Base-by-base conservation (phyloP, 192 early-diverging fungal species). In the Jimgerdemannia lactiflua region DNA sequence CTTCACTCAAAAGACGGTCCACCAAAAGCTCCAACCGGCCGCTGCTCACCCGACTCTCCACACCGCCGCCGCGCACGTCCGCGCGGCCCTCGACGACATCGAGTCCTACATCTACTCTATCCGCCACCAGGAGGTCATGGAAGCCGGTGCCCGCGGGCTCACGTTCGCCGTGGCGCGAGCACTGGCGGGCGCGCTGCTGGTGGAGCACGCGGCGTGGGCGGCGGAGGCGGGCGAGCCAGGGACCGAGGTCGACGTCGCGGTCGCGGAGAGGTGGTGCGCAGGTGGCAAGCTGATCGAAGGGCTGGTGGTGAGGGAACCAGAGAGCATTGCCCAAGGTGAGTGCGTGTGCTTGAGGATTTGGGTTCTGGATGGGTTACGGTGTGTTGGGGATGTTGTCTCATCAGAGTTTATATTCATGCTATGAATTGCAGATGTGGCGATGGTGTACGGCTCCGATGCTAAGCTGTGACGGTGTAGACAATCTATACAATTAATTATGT, bases 141-240 rank as follows among this genome's bases (percentile, higher is more conserved):
- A 89, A 68, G 78, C 83, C 0, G 78, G 75, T 41, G 86, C 86
- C 17, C 85, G 88, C 10, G 78, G 80, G 3, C 74, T 89, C 42
- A 83, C 83, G 0, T 84, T 89, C 64, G 80, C 88, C 1, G 79
- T 89, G 73, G 88, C 82, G 4, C 76, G 79, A 65, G 75, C 79
- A 14, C 65, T 89, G 42, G 80, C 81, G 7, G 88, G 81, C 10
- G 80, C 85, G 3, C 74, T 89, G 65, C n/a, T 89, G 43, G 71
- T 85, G 64, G 80, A 89, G 20, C 88, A 89, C 68, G 85, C 86
- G 29, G 78, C 78, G 10, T 86, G 81, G 81, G 82, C 79, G 19
- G 72, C 77, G 0, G 59, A 43, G 39, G 70, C 41, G 8, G 40
- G 54, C 20, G n/a, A 69, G 1, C 44, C 71, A 3, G 71, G 54